A percentile compares a stretch with the other conserved stretches of the same genome.
Conservation (phyloP, 1,139 yeast genomes). For the Geotrichum aggregatum region DNA sequence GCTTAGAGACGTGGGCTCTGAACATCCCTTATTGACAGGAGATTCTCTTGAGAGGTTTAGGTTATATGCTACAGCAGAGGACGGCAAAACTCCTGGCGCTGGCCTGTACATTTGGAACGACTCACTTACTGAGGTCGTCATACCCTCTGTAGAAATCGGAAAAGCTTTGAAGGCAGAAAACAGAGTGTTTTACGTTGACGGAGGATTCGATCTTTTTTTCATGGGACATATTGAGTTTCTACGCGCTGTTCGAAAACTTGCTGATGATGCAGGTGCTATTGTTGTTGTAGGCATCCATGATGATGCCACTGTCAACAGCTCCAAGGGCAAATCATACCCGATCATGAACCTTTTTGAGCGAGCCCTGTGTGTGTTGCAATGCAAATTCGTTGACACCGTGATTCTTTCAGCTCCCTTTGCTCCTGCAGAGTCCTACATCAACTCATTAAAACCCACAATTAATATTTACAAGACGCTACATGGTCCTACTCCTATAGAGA, state of each 20-base stretch:
- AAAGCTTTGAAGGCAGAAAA: slow-evolving; percentile 9
- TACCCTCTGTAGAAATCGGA: slow-evolving; percentile 32
- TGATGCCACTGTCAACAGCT: slow-evolving; percentile 54
- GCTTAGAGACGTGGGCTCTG: slow-evolving; percentile 21
- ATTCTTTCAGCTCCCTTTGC: slow-evolving; percentile 63
- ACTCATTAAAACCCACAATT: slow-evolving; percentile 32
- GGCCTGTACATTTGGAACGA: slow-evolving; percentile 48
- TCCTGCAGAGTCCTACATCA: slow-evolving; percentile 45
- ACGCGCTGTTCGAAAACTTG: slow-evolving; percentile 42
- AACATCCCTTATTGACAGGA: slow-evolving; percentile 37
- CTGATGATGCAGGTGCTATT: slow-evolving; percentile 34
- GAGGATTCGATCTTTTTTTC: slow-evolving; percentile 87
- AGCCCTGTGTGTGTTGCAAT: slow-evolving; percentile 80
- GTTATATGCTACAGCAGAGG: slow-evolving; percentile 60
- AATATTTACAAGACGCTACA: slow-evolving; percentile 51
- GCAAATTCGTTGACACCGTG: slow-evolving; percentile 76
- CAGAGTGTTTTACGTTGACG: slow-evolving; percentile 62
- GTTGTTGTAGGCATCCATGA: slow-evolving; percentile 69
- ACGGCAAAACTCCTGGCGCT: slow-evolving; percentile 60
- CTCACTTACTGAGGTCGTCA: slow-evolving; percentile 31
- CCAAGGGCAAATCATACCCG: slow-evolving; percentile 68
- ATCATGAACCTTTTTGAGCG: slow-evolving; percentile 87
- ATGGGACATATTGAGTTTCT: slow-evolving; percentile 85
- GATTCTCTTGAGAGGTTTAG: slow-evolving; percentile 43
- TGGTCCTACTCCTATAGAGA: slow-evolving; percentile 52